Evolutionary conservation across 1,284 basidiomycete genomes (phyloP).

Genomic region (Microbotryum intermedium): DNA sequence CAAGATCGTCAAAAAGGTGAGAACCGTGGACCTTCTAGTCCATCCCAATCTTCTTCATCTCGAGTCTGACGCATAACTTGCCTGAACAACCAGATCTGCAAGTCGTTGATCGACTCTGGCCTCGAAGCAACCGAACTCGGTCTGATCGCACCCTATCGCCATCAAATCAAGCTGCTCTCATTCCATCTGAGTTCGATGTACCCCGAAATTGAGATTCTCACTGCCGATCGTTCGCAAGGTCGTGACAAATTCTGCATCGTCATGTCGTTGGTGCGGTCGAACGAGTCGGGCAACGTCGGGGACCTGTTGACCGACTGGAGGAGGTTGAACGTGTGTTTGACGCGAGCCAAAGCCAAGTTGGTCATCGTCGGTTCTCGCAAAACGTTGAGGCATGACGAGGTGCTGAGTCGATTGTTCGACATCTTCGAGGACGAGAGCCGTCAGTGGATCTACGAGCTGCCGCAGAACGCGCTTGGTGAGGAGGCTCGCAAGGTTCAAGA

Average conservation of each 20-base stretch:
- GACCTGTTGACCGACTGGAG: conserved; percentile 92
- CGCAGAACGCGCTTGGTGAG: conserved; percentile 46
- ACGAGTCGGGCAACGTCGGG: conserved; percentile 57
- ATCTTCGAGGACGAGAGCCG: conserved; percentile 55
- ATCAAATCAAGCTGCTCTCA: conserved; percentile 81
- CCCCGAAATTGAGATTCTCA: conserved; percentile 71
- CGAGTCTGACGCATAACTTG: conserved; percentile 41
- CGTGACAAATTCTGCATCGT: conserved; percentile 93
- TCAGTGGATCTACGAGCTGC: conserved; percentile 58
- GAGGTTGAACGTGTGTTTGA: conserved; percentile 92
- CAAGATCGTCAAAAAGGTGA: conserved; percentile 42
- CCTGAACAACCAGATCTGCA: conserved; percentile 49
- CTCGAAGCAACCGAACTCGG: conserved; percentile 65
- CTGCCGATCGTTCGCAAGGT: conserved; percentile 91
- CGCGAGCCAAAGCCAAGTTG: conserved; percentile 79
- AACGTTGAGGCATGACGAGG: conserved; percentile 55
- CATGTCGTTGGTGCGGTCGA: conserved; percentile 84
- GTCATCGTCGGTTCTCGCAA: conserved; percentile 76
- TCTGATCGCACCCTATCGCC: conserved; percentile 83
- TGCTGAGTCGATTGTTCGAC: conserved; percentile 26
- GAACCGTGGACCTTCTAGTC: conserved; percentile 5
- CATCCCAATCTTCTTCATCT: neutral
- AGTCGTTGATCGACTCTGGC: conserved; percentile 58
- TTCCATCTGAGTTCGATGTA: conserved; percentile 47
- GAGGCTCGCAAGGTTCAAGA: neutral